phyloP scores from a whole-genome alignment of 805 yeast genomes.

The Cyberlindnera maritima region DNA sequence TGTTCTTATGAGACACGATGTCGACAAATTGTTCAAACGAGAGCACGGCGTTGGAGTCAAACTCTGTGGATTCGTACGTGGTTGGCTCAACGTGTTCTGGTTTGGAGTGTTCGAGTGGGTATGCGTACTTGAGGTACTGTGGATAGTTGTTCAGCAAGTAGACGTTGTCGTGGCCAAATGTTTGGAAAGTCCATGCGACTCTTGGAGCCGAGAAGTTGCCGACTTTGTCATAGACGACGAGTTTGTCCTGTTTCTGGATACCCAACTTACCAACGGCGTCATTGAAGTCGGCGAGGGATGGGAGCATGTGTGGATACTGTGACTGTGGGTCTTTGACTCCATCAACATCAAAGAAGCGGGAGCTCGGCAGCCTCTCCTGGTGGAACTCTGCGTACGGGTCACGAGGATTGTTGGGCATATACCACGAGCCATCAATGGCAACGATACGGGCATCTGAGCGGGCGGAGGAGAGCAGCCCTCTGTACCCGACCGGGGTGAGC shows the following conservation, averaged over 20 bases:
- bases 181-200: conserved; percentile 84
- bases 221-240: conserved; percentile 81
- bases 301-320: conserved; percentile 89
- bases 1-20: conserved; percentile 48
- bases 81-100: conserved; percentile 17
- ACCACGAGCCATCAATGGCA: conserved; percentile 91
- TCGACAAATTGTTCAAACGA: conserved; percentile 63
- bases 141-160: conserved; percentile 68
- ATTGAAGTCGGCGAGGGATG: conserved; percentile 55
- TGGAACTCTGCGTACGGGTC: conserved; percentile 58
- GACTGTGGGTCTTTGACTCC: conserved; percentile 55
- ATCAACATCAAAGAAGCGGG: conserved; percentile 81
- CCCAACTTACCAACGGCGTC: conserved; percentile 54
- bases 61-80: conserved; percentile 34
- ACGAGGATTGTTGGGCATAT: conserved; percentile 71
- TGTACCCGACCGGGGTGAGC: conserved; percentile 24
- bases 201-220: conserved; percentile 90
- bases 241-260: conserved; percentile 47
- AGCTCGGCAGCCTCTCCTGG: conserved; percentile 56
- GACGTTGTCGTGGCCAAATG: conserved; percentile 74
- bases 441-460: conserved; percentile 33
- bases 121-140: conserved; percentile 44
- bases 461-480: conserved; percentile 21
- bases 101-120: conserved; percentile 39
- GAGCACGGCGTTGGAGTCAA: conserved; percentile 50